Evolutionary conservation across 2,329 filamentous ascomycete genomes (phyloP), one percentile per base, ranked within the genome.

Genomic region (Tolypocladium sp.): DNA sequence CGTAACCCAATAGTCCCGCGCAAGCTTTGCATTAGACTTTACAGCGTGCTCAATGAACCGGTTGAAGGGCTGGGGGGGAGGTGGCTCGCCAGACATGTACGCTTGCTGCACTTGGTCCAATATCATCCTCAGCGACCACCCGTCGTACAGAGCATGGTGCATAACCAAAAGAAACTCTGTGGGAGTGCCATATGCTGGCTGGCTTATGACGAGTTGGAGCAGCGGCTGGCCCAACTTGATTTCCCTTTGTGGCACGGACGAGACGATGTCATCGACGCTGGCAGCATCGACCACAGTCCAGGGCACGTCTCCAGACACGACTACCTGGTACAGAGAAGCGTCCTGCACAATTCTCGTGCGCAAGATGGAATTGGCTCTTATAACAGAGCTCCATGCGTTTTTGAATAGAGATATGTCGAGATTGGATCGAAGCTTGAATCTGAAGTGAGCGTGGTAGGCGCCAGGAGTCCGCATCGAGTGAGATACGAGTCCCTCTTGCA

Each of bases 141-240:
- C 80, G 57, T 83, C 80, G 58, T 82, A 83, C 0, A 82, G 66
- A 15, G 75, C 76, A 62, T 82, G 80, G 59, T 82, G 80, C 64
- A 81, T 76, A 0, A 77, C 78, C 62, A 79, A 68, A 51, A 42
- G 22, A 55, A 62, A 41, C 25, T 58, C 49, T 12, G 40, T n/a
- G 12, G 35, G 13, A 54, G 30, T 3, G 40, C 20, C 22, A n/a
- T 38, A 15, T 12, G 30, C 12, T 17, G 53, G 37, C 35, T n/a
- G 33, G 33, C 52, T 58, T 2, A 63, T 22, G 22, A 81, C 72
- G 59, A 81, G 78, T 60, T 76, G 69, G 3, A 75, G 71, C 9
- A 79, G 67, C 3, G 73, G 70, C 52, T 66, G 73, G n/a, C 75
- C 75, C 1, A 78, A 68, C n/a, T 71, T 68, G 57, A 69, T 64